Percentiles rank a stretch among this genome's conserved stretches.
phyloP scores from a whole-genome alignment of 148 eudicot genomes.

The Rhododendron molle region DNA sequence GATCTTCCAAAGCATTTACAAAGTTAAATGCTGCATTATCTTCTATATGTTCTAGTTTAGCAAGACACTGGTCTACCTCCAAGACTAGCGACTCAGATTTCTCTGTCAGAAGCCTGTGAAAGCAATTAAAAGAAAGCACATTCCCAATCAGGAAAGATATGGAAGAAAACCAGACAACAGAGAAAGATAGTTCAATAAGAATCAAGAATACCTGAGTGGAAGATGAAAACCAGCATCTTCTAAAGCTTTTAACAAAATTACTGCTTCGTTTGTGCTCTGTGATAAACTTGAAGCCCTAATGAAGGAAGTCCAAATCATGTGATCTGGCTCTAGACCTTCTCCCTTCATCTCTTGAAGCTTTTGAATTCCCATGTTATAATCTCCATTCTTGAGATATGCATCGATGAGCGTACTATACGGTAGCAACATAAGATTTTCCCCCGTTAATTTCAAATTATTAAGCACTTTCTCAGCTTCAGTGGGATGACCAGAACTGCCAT shows the following conservation, averaged over 20 bases:
- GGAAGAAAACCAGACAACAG: not conserved
- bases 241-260: constrained; percentile 58
- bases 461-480: constrained; percentile 92
- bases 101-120: constrained; percentile 66
- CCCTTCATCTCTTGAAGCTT: constrained; percentile 72
- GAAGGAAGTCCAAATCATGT: constrained; percentile 94
- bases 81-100: constrained; percentile 53
- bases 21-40: constrained; percentile 89
- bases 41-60: constrained; percentile 60
- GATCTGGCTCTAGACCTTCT: constrained; percentile 83
- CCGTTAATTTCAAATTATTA: constrained; percentile 60
- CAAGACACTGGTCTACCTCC: constrained; percentile 59
- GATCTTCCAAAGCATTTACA: constrained; percentile 92
- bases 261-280: constrained; percentile 48
- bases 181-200: not conserved
- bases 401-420: constrained; percentile 82
- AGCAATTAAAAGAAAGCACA: not conserved
- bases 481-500: constrained; percentile 93
- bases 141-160: not conserved
- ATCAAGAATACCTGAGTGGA: constrained; percentile 52
- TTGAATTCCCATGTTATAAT: constrained; percentile 62
- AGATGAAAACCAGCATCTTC: constrained; percentile 75
- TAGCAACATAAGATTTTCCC: constrained; percentile 52
- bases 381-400: constrained; percentile 86
- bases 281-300: constrained; percentile 86